Evolutionary conservation across 73 alveolate genomes (phyloP).

Genomic region (Stentor roeselii): DNA sequence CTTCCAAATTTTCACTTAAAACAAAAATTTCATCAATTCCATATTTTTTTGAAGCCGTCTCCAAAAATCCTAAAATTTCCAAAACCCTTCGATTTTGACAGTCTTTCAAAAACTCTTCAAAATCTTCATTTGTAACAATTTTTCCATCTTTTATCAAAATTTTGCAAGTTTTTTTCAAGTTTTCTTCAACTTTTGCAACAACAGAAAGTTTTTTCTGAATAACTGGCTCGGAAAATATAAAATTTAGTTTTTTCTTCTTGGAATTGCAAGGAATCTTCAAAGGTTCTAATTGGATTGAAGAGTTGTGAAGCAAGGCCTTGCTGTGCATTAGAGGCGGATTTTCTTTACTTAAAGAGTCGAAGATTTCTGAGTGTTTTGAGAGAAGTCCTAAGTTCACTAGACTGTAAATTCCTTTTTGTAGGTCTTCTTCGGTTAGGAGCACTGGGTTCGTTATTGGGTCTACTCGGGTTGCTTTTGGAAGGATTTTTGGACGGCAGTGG

Average conservation of each 20-base stretch:
- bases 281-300: background rate
- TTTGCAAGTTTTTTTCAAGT: too few relatives aligned
- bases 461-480: background rate
- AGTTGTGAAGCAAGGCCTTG: background rate
- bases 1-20: background rate
- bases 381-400: background rate
- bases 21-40: background rate
- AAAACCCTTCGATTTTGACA: too few relatives aligned
- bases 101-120: constrained; percentile 1
- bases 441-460: background rate
- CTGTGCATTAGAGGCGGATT: background rate
- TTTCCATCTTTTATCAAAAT: background rate
- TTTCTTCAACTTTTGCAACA: too few relatives aligned
- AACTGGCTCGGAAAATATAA: too few relatives aligned
- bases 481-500: background rate
- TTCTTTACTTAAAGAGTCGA: background rate
- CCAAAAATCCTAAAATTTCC: background rate
- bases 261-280: background rate
- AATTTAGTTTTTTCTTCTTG: too few relatives aligned
- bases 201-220: too few relatives aligned
- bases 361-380: background rate
- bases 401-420: background rate
- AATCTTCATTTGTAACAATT: background rate
- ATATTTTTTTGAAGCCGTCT: too few relatives aligned
- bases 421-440: background rate